These are phyloP conservation scores for Claviceps sp. DNA, from an alignment of 2,329 filamentous ascomycete species.

Conservation along the genomic window DNA sequence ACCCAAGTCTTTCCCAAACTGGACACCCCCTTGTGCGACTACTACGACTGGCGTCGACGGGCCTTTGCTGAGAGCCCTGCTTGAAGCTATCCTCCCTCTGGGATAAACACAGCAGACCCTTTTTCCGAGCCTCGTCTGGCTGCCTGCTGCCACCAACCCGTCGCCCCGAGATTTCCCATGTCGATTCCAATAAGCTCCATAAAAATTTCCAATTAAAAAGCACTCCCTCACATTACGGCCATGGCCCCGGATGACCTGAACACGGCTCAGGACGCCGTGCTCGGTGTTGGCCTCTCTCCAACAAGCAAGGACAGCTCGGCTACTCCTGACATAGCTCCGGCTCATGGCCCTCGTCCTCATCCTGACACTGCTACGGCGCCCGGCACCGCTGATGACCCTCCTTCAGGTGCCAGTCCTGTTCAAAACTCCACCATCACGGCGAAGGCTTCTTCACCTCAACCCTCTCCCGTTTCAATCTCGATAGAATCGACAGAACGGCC, in stretches of 20 bases:
- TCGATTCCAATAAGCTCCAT: conserved; percentile 20
- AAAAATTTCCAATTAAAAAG: conserved; percentile 23
- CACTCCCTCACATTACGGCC: conserved; percentile 5
- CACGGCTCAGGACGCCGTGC: conserved; percentile 17
- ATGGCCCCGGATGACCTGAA: conserved; percentile 17
- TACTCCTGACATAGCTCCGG: conserved; percentile 10
- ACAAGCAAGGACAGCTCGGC: conserved; percentile 10
- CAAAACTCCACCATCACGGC: conserved; percentile 1
- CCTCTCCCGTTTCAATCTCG: conserved; percentile 1
- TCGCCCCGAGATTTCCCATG: conserved; percentile 13
- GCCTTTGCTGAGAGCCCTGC: not conserved
- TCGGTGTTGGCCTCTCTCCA: conserved; percentile 13
- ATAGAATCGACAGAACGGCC: not conserved
- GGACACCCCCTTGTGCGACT: conserved; percentile 7
- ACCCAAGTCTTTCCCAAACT: conserved; percentile 1
- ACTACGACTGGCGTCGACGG: not conserved
- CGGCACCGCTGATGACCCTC: conserved; percentile 7
- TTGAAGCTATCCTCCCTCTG: conserved; percentile 1
- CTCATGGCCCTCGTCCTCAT: conserved; percentile 6
- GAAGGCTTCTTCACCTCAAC: conserved; percentile 2
- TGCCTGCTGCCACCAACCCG: not conserved
- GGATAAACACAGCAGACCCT: not conserved
- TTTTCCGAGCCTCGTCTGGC: conserved; percentile 1
- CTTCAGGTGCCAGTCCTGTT: not conserved
- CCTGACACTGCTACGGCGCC: conserved; percentile 1